Evolutionary conservation across 139 green algal genomes (phyloP).

Genomic region (Pseudopediastrum boryanum): DNA sequence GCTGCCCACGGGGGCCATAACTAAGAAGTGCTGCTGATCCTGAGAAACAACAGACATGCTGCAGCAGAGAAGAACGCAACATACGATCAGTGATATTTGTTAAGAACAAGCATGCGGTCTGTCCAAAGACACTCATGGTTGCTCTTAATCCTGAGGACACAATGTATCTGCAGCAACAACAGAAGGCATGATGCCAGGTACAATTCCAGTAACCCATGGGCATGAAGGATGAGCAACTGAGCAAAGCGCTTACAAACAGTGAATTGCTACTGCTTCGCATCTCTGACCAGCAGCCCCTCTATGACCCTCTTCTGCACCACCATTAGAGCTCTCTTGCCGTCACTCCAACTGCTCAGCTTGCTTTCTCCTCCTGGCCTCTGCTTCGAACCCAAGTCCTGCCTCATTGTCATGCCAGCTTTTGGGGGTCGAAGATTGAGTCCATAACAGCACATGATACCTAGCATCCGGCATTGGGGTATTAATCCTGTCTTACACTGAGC

Average conservation of each 20-base stretch:
- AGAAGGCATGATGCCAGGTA: neutral
- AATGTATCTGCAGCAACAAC: neutral
- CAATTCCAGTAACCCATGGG: neutral
- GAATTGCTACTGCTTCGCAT: too few species aligned
- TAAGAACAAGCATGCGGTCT: neutral
- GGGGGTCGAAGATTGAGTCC: too few species aligned
- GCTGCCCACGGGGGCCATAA: conserved; percentile 45
- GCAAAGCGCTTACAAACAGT: neutral
- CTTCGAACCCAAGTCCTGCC: too few species aligned
- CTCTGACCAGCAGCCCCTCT: too few species aligned
- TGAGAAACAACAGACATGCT: conserved; percentile 51
- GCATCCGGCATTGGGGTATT: too few species aligned
- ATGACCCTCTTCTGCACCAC: too few species aligned
- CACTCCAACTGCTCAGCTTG: too few species aligned
- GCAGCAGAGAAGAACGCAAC: neutral
- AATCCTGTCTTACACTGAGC: too few species aligned
- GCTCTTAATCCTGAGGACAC: neutral
- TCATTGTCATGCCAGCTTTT: too few species aligned
- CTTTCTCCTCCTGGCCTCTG: too few species aligned
- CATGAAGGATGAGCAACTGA: neutral
- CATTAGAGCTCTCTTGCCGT: too few species aligned
- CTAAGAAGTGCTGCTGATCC: conserved; percentile 41
- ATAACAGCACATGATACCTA: too few species aligned
- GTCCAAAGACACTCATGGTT: neutral
- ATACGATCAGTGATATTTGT: neutral